Evolutionary conservation across 257 asterid species (phyloP), one percentile per base, ranked within the genome.

Genomic region (Solanum tarapatanum): DNA sequence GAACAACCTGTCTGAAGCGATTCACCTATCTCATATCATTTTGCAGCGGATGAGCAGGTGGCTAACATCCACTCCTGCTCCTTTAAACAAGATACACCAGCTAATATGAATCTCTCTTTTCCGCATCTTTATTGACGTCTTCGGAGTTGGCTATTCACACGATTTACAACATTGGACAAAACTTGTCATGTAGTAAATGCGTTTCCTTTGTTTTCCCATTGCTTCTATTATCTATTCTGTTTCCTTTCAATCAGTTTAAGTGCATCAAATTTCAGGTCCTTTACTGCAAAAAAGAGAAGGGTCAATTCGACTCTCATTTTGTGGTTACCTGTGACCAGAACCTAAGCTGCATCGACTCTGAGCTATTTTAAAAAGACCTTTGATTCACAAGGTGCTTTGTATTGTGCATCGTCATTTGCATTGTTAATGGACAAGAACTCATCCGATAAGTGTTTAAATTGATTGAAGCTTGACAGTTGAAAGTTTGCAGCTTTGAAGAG

Each of bases 401-500:
- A 74, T 74, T 74, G 82, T 35, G 82, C 82, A 74, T 35, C 51
- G 11, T 35, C 51, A 74, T 21, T 74, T 74, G 19, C 51, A 76
- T 37, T 23, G 32, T 76, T 36, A 76, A 80, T 14, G 66, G 37
- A 45, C n/a, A 17, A 45, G 24, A 16, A 48, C 41, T 80, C 85
- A 64, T 17, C 36, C 3, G 8, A 2, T 36, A 41, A 68, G 39
- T 85, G 79, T 85, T 85, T 73, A 41, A 75, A 69, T 85, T 70
- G 69, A 85, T 11, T 70, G 87, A 55, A 70, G 43, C 87, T 39
- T 72, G 73, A 73, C 69, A 80, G 68, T 21, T 33, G 48, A 64
- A 74, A 41, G 13, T 84, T 68, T 91, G 92, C 92, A 96, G 98
- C 93, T 96, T 96, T 83, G 99, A 94, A 93, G 98, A 94, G 87